Evolutionary conservation across 192 early-diverging fungal species (phyloP).

Genomic region (Mortierella antarctica): DNA sequence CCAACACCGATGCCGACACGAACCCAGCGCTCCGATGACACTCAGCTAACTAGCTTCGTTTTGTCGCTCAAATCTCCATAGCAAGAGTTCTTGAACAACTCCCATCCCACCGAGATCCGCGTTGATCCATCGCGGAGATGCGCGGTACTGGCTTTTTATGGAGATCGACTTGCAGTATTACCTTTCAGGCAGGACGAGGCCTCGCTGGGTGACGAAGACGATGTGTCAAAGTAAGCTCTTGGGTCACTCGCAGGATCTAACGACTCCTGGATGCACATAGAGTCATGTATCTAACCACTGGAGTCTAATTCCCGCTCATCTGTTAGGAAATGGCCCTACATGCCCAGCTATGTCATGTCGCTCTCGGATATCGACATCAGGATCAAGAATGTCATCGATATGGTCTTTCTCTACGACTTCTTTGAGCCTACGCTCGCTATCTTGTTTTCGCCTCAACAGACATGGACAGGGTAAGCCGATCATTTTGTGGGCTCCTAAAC

Average conservation of each 20-base stretch:
- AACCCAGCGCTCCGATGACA: no score
- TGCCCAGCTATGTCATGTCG: conserved; percentile 80
- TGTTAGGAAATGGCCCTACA: conserved; percentile 67
- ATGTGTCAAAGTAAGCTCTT: conserved; percentile 61
- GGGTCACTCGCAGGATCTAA: no score
- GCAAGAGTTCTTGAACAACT: conserved; percentile 75
- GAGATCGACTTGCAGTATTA: conserved; percentile 88
- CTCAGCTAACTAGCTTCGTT: neutral
- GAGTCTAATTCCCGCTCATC: neutral
- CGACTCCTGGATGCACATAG: neutral
- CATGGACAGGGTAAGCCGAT: conserved; percentile 86
- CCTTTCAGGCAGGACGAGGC: conserved; percentile 82
- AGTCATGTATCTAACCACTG: neutral
- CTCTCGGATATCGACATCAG: conserved; percentile 64
- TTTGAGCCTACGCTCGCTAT: conserved; percentile 95
- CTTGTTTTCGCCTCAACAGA: conserved; percentile 85
- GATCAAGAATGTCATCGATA: conserved; percentile 87
- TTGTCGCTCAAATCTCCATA: conserved; percentile 17
- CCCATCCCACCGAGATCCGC: conserved; percentile 70
- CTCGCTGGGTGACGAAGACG: conserved; percentile 65
- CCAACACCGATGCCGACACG: neutral
- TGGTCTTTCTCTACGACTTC: conserved; percentile 91
- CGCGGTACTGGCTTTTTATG: conserved; percentile 89
- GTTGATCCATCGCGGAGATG: conserved; percentile 92
- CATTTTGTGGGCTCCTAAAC: no score